These are phyloP conservation scores for Monascus ruber DNA, from an alignment of 2,329 filamentous ascomycete genomes.

Conservation along the genomic window DNA sequence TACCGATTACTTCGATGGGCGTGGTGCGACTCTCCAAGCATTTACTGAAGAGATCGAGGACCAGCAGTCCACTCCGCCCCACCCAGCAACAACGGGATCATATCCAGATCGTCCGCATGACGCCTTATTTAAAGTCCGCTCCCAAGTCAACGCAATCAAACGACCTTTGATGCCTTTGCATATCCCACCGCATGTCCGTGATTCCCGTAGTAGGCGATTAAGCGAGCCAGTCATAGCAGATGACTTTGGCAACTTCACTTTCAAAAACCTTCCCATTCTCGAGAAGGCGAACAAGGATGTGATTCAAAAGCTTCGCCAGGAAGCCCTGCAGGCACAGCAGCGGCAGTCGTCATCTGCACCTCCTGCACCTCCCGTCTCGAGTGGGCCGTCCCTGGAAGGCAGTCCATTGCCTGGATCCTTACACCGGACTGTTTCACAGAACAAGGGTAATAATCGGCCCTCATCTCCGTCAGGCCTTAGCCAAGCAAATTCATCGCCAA, in stretches of 20 bases:
- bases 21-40: constrained; percentile 81
- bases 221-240: constrained; percentile 83
- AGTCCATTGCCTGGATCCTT: constrained; percentile 74
- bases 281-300: constrained; percentile 99
- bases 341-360: constrained; percentile 31
- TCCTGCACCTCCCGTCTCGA: constrained; percentile 39
- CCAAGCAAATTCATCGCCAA: constrained; percentile 78
- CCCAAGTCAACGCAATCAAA: constrained; percentile 78
- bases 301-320: constrained; percentile 86
- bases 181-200: constrained; percentile 91
- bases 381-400: constrained; percentile 60
- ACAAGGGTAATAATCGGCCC: constrained; percentile 65
- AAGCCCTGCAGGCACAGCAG: constrained; percentile 64
- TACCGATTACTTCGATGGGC: constrained; percentile 91
- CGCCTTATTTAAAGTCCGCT: constrained; percentile 77
- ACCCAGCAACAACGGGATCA: constrained; percentile 55
- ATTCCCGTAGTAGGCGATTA: constrained; percentile 72
- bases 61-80: constrained; percentile 59
- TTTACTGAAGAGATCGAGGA: constrained; percentile 95
- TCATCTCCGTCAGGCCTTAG: constrained; percentile 74
- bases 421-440: constrained; percentile 72
- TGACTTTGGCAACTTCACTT: constrained; percentile 92
- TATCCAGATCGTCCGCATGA: constrained; percentile 89
- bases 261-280: constrained; percentile 92
- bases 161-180: constrained; percentile 88